phyloP scores from a whole-genome alignment of 148 eudicot genomes.

The Rhododendron williamsianum region DNA sequence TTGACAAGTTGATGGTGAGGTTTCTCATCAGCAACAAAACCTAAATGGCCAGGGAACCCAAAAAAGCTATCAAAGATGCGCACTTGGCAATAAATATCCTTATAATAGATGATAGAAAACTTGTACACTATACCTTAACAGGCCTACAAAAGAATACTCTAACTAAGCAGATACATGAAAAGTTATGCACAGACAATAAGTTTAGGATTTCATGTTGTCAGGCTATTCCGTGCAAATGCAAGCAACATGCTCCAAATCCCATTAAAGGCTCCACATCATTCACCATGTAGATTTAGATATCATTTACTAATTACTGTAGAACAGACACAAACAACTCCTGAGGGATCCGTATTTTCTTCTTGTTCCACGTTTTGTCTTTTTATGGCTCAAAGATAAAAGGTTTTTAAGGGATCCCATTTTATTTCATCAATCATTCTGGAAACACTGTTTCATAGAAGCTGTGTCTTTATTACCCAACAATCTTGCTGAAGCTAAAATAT shows the following conservation, averaged over 20 bases:
- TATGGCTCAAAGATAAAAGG: background rate
- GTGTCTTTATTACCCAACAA: background rate
- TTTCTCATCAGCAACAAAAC: slow-evolving; percentile 84
- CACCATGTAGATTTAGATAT: background rate
- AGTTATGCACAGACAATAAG: background rate
- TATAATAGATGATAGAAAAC: background rate
- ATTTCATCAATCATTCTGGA: background rate
- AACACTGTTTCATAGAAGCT: background rate
- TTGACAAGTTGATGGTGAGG: slow-evolving; percentile 86
- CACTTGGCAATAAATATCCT: background rate
- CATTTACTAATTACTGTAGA: background rate
- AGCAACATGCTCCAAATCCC: background rate
- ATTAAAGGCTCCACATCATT: background rate
- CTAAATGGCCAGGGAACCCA: slow-evolving; percentile 31
- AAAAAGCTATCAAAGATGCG: background rate
- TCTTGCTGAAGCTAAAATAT: background rate
- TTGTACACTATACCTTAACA: background rate
- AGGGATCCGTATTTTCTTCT: background rate
- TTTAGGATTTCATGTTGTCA: background rate
- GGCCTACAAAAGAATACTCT: background rate
- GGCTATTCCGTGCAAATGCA: background rate
- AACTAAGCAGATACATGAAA: background rate
- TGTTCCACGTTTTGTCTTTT: background rate
- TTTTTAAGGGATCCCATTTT: background rate
- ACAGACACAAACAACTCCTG: background rate